Conservation (phyloP, 2,329 filamentous ascomycete species). For the Exophiala lecanii-corni region DNA sequence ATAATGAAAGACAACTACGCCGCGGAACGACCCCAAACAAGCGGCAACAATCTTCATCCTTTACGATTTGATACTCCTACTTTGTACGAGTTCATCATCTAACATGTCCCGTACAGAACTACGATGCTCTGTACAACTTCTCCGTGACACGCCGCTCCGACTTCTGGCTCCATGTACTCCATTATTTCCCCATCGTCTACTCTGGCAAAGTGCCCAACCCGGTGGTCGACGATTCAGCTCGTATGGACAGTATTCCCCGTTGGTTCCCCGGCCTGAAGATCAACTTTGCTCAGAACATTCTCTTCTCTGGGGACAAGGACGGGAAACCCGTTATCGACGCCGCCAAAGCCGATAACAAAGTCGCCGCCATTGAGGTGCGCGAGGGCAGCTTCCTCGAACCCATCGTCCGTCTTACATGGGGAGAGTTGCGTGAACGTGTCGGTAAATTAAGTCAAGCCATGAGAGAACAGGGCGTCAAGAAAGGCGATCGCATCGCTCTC, state of each 20-base stretch:
- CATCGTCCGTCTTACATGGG: slow-evolving; percentile 59
- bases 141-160: slow-evolving; percentile 57
- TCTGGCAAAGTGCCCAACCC: slow-evolving; percentile 46
- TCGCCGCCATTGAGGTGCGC: slow-evolving; percentile 65
- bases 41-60: no score
- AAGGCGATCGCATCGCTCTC: slow-evolving; percentile 70
- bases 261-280: slow-evolving; percentile 73
- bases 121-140: slow-evolving; percentile 65
- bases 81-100: no score
- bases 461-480: slow-evolving; percentile 58
- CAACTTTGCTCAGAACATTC: slow-evolving; percentile 77
- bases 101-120: slow-evolving; percentile 51
- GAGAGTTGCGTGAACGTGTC: slow-evolving; percentile 56
- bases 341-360: slow-evolving; percentile 65
- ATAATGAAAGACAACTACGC: no score
- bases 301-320: slow-evolving; percentile 46
- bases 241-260: slow-evolving; percentile 64
- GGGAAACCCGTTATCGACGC: slow-evolving; percentile 41
- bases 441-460: slow-evolving; percentile 62
- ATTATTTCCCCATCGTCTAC: slow-evolving; percentile 57
- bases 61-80: no score
- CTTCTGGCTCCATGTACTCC: slow-evolving; percentile 65
- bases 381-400: slow-evolving; percentile 33
- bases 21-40: no score
- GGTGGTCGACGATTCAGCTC: slow-evolving; percentile 64